phyloP scores from a whole-genome alignment of 192 early-diverging fungal species.

The Podila epigama region DNA sequence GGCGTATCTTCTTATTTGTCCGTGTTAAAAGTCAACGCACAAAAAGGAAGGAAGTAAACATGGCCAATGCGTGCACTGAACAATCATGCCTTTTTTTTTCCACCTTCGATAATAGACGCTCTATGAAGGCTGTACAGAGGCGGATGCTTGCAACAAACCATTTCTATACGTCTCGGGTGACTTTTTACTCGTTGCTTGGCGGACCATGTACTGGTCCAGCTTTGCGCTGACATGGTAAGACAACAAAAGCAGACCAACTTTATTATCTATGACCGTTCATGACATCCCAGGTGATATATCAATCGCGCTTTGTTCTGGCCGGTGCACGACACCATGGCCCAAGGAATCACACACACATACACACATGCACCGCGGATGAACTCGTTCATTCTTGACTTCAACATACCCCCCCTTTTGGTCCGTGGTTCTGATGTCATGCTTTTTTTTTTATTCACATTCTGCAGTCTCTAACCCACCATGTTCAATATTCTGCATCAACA shows the following conservation, averaged over 20 bases:
- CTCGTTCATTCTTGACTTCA: background rate
- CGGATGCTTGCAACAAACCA: constrained; percentile 72
- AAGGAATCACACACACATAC: no score
- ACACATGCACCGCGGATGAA: no score
- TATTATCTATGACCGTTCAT: no score
- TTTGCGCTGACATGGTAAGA: constrained; percentile 86
- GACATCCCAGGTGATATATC: no score
- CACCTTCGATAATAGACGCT: constrained; percentile 60
- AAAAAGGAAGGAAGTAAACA: constrained; percentile 1
- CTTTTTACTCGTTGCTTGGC: constrained; percentile 83
- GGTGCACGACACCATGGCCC: no score
- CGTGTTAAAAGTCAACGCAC: background rate
- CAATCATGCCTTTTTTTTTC: background rate
- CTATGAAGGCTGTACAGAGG: constrained; percentile 67
- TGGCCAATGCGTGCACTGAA: background rate
- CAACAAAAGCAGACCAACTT: no score
- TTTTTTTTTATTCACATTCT: constrained; percentile 19
- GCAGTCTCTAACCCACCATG: constrained; percentile 8
- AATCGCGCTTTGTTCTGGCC: no score
- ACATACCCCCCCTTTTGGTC: background rate
- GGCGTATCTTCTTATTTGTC: no score
- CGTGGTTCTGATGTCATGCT: background rate
- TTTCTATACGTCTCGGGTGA: constrained; percentile 73
- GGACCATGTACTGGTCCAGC: constrained; percentile 88
- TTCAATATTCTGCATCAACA: background rate